Base-by-base conservation (phyloP, 108 stramenopile genomes). In the Skeletonema tropicum region DNA sequence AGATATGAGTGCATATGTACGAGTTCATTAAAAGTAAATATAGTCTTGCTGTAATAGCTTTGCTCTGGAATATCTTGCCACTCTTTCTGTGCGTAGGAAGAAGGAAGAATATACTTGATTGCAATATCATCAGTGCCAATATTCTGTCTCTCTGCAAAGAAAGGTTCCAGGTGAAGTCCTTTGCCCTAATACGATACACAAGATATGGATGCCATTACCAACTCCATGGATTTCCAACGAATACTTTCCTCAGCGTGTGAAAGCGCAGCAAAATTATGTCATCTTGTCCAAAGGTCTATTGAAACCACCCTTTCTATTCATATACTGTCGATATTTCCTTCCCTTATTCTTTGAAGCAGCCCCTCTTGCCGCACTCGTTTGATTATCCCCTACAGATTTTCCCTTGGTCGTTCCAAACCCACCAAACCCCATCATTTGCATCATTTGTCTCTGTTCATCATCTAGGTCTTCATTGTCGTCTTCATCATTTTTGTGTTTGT, bases 241-340 rank as follows among this genome's bases (percentile, higher is more conserved):
- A 14, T 41, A 12, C 13, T 12, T 45, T 15, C 42, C 42, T n/a
- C 38, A 35, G 12, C 2, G 12, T 12, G 12, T 41, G 39, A 13
- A 14, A 41, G 0, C 15, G n/a, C n/a, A 0, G 23, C 19, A 5
- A 13, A 72, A 11, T 83, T 73, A 96, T 41, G 85, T 75, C 89
- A 93, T 93, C 72, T 96, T 92, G 59, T 97, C 97, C 70, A 98
- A 82, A n/a, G 93, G 89, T 19, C 94, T 72, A 73, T 98, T 97
- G 83, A 98, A 98, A 32, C 97, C 97, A 66, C 90, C 90, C 75
- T 90, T 96, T 59, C 96, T 81, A 82, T 98, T 98, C 99, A 99
- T 99, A 85, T 99, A 99, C 73, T 99, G 99, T 30, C 99, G 82
- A 83, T 98, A 99, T 72, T 96, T 94, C 29, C 98, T 77, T 33